Conservation (phyloP, 352 stramenopile species). For the Phytophthora podocarpi region DNA sequence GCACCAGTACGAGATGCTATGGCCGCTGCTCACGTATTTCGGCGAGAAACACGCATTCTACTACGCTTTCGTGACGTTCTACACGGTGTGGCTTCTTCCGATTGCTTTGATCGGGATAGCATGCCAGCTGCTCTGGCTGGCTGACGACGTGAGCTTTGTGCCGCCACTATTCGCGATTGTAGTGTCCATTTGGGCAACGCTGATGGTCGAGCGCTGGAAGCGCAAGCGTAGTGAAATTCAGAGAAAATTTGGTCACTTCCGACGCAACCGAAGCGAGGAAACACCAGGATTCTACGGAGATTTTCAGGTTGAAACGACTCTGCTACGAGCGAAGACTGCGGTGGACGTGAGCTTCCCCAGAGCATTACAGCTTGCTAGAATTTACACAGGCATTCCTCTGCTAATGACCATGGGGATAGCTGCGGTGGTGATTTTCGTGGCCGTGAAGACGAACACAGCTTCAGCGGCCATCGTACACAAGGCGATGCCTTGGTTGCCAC, state of each 20-base stretch:
- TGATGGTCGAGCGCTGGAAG: constrained; percentile 91
- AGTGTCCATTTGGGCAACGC: constrained; percentile 85
- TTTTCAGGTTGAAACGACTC: constrained; percentile 58
- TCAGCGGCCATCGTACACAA: constrained; percentile 31
- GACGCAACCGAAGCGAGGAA: constrained; percentile 59
- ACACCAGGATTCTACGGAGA: constrained; percentile 67
- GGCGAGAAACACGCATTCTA: constrained; percentile 85
- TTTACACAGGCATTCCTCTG: constrained; percentile 63
- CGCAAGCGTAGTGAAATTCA: constrained; percentile 85
- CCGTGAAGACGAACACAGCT: constrained; percentile 46
- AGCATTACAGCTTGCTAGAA: constrained; percentile 58
- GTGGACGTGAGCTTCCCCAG: constrained; percentile 69
- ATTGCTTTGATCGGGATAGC: constrained; percentile 53
- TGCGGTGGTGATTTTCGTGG: constrained; percentile 64
- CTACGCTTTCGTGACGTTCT: constrained; percentile 78
- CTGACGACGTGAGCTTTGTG: constrained; percentile 35
- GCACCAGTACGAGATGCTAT: constrained; percentile 82
- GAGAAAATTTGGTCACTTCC: constrained; percentile 78
- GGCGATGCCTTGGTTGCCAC: constrained; percentile 46
- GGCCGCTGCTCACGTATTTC: constrained; percentile 82
- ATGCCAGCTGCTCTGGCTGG: constrained; percentile 56
- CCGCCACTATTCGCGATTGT: constrained; percentile 69
- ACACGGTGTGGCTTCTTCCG: constrained; percentile 71
- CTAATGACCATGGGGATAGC: constrained; percentile 58
- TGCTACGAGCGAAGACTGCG: constrained; percentile 35